Evolutionary conservation across 2,329 filamentous ascomycete species (phyloP).

Genomic region (Hirsutella minnesotensis): DNA sequence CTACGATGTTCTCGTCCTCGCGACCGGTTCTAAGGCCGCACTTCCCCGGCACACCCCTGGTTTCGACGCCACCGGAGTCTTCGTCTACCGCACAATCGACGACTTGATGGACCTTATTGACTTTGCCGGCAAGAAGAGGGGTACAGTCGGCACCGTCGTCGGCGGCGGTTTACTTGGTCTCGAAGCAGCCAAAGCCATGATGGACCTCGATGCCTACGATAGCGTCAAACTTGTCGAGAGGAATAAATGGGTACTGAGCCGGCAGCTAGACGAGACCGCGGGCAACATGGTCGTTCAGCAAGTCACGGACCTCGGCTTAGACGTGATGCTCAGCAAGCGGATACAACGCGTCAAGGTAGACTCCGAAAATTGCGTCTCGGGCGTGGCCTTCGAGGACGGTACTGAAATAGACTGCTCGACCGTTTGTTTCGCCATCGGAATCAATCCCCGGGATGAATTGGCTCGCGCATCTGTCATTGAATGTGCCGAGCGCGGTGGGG

Average conservation of each 20-base stretch:
- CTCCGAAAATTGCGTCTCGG: constrained; percentile 54
- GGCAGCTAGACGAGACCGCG: constrained; percentile 73
- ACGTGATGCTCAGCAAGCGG: constrained; percentile 66
- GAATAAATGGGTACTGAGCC: constrained; percentile 69
- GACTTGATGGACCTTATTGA: constrained; percentile 68
- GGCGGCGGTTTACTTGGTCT: constrained; percentile 77
- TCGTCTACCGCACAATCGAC: constrained; percentile 79
- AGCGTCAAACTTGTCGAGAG: constrained; percentile 72
- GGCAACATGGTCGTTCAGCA: constrained; percentile 74
- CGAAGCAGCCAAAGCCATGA: constrained; percentile 86
- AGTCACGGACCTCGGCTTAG: constrained; percentile 64
- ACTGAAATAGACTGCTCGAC: constrained; percentile 66
- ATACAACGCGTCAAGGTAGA: constrained; percentile 62
- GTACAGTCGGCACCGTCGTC: constrained; percentile 62
- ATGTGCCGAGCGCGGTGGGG: constrained; percentile 61
- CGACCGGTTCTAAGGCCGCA: constrained; percentile 76
- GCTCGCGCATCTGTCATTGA: constrained; percentile 58
- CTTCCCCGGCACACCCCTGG: constrained; percentile 62
- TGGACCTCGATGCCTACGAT: constrained; percentile 65
- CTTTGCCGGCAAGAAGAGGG: constrained; percentile 56
- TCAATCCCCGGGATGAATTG: constrained; percentile 69
- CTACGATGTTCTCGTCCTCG: constrained; percentile 74
- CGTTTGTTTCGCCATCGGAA: constrained; percentile 83
- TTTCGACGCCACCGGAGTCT: constrained; percentile 69
- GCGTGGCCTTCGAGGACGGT: constrained; percentile 71